Evolutionary conservation across 148 eudicot genomes (phyloP), one percentile per base, ranked within the genome.

Genomic region (Heliamphora exappendiculata): DNA sequence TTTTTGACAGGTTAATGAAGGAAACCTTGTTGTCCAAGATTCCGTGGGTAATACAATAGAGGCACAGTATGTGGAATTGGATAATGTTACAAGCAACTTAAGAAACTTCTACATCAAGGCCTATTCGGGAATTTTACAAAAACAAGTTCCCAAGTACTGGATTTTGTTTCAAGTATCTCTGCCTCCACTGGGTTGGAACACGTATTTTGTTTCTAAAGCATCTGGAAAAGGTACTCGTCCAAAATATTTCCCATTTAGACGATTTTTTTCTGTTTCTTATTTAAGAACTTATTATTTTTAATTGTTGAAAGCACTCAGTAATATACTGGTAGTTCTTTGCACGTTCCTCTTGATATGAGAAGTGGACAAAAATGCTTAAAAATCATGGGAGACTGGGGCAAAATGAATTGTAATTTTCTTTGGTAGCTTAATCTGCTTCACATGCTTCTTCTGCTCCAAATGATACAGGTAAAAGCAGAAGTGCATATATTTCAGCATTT

Each of bases 131-230:
- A 75, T 79, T 45, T 80, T 94, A 53, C 77, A 86, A 5, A 34
- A 69, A 33, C 31, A 78, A 68, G 88, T 45, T 71, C 91, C 98
- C 62, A 91, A 88, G 78, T 93, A 83, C 79, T 93, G 96, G 98
- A 87, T 93, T 72, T 60, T 77, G 73, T 91, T 93, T 83, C 82
- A 63, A 80, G 97, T 83, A 80, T 86, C 93, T 72, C 82, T 93
- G 72, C 91, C 90, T 59, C 90, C 98, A 44, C 75, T 93, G 78
- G 97, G 98, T 77, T 91, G 92, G 94, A 88, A 81, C 82, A 93
- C 97, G n/a, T 93, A 89, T 75, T 89, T 91, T 83, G 81, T 91
- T 75, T 87, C 91, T 42, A 65, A 74, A 72, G 76, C 69, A 59
- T 44, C 79, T 57, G 82, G 77, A 67, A 86, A 78, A 82, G 90